phyloP scores from a whole-genome alignment of 2,329 filamentous ascomycete species.

The Sporothrix humicola region DNA sequence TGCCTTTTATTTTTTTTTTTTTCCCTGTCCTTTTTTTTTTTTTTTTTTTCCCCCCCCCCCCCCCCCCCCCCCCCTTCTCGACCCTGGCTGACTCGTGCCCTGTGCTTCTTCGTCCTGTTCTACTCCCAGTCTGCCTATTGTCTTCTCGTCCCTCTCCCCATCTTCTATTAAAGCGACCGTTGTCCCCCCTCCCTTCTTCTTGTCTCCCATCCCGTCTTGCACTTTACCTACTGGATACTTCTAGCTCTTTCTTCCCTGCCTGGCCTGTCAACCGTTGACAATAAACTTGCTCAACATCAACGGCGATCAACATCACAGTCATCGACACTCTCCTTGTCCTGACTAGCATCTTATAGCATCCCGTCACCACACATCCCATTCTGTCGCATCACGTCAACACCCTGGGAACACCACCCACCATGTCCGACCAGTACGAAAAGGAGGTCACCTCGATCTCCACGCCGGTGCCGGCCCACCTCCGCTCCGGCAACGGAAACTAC shows the following conservation, averaged over 20 bases:
- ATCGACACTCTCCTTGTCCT: background rate
- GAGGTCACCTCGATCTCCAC: constrained; percentile 37
- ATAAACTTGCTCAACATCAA: background rate
- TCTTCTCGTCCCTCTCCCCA: background rate
- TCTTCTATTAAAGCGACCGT: constrained; percentile 20
- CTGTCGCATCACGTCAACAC: background rate
- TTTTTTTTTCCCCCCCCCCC: no score
- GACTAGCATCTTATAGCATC: background rate
- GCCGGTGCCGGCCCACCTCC: constrained; percentile 36
- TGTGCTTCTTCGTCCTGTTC: background rate
- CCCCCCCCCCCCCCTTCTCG: no score
- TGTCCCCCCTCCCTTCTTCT: background rate
- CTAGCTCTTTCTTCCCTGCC: no score
- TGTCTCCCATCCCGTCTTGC: background rate
- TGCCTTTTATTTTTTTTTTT: no score
- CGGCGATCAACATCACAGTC: background rate
- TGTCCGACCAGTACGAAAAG: constrained; percentile 27
- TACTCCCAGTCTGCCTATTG: no score
- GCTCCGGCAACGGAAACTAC: background rate
- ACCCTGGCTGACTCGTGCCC: background rate
- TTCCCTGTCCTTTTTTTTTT: no score
- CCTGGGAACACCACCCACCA: constrained; percentile 10
- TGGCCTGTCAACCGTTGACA: background rate
- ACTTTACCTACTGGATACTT: background rate
- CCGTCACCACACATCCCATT: background rate